Conservation (phyloP, 768 basidiomycete genomes). For the Leccinum uliginosum region DNA sequence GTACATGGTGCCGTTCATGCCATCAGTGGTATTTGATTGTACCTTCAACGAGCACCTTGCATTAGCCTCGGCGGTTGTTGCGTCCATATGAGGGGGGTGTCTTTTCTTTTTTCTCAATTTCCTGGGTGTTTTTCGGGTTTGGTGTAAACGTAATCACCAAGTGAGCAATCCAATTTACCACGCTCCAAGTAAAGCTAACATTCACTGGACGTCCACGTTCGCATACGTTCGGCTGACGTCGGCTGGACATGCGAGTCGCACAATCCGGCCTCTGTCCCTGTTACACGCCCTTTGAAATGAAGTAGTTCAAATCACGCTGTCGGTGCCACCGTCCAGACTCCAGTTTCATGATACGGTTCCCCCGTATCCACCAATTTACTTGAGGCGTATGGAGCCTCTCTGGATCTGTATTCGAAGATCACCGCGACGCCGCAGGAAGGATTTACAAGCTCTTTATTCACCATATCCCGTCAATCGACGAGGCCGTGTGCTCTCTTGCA, state of each 20-base stretch:
- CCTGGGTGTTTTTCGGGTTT: conserved; percentile 7
- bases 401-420: neutral
- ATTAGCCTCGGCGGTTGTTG: neutral
- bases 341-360: neutral
- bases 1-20: neutral
- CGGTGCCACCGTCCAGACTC: neutral
- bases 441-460: neutral
- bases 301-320: neutral
- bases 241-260: neutral
- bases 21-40: neutral
- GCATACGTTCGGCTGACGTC: neutral
- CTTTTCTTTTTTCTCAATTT: neutral
- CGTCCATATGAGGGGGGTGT: conserved; percentile 5
- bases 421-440: conserved; percentile 2
- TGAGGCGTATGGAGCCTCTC: neutral
- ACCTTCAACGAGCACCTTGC: neutral
- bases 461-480: conserved; percentile 7
- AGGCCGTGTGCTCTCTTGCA: neutral
- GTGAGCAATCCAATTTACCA: neutral
- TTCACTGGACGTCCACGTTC: neutral
- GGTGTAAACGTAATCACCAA: neutral
- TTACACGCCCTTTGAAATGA: neutral
- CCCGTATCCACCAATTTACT: neutral
- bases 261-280: too few relatives aligned
- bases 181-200: neutral